Conservation (phyloP, 805 yeast species). For the Sugiyamaella qingdaonensis region DNA sequence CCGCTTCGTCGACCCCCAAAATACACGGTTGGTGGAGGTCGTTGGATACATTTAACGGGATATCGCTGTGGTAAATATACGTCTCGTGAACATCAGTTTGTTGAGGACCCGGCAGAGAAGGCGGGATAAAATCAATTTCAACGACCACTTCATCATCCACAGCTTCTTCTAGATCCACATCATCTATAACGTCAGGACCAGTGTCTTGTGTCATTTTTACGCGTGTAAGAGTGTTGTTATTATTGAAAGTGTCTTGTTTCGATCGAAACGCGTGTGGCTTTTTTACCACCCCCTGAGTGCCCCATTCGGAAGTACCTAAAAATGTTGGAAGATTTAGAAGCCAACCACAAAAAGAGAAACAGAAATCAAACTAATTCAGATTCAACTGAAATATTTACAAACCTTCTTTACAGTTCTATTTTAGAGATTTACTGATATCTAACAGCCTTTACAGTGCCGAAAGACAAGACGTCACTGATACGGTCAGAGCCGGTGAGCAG, state of each 20-base stretch:
- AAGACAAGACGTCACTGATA: conserved; percentile 39
- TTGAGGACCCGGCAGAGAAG: conserved; percentile 19
- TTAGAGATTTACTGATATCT: conserved; percentile 22
- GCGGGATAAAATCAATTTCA: conserved; percentile 19
- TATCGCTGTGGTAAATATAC: conserved; percentile 20
- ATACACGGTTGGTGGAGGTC: conserved; percentile 29
- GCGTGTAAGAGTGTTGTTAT: too few relatives aligned
- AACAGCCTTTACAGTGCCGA: conserved; percentile 23
- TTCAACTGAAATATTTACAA: too few relatives aligned
- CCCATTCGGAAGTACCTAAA: too few relatives aligned
- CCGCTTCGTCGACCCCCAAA: conserved; percentile 97
- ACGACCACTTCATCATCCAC: neutral
- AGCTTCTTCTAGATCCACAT: neutral
- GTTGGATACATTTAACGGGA: conserved; percentile 12
- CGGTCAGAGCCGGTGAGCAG: conserved; percentile 57
- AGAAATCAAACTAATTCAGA: too few relatives aligned
- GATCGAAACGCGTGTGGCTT: too few relatives aligned
- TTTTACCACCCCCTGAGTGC: too few relatives aligned
- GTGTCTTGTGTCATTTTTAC: too few relatives aligned
- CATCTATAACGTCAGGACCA: neutral
- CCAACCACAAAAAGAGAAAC: too few relatives aligned
- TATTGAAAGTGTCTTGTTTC: too few relatives aligned
- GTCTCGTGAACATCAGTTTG: conserved; percentile 16
- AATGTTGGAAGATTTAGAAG: too few relatives aligned
- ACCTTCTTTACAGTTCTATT: too few relatives aligned